Evolutionary conservation across 1,139 yeast species (phyloP), one percentile per base, ranked within the genome.

Genomic region (Kodamaea arcana): DNA sequence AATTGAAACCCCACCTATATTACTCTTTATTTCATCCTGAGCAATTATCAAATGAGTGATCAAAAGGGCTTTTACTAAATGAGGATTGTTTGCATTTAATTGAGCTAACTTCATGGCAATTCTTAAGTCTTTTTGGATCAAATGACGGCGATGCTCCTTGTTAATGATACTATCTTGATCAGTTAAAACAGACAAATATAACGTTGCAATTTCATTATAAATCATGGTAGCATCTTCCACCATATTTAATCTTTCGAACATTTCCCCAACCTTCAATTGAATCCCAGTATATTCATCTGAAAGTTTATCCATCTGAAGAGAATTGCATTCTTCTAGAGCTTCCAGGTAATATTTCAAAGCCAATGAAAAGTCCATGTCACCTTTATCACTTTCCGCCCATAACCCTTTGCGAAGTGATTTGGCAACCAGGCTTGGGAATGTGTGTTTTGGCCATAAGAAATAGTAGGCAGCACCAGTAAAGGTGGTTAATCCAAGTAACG

Each of bases 221-320:
- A 83, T 56, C 46, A 70, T 68, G 23, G 75, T 66, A 0, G 94
- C 94, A 39, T 82, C 86, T 14, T 74, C 73, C 27, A 56, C 44
- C 78, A 75, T 69, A 23, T 67, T 68, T 43, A 84, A 59, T 33
- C 80, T 63, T 51, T 84, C 94, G 54, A 79, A 85, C 87, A 87
- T 83, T 52, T 88, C 95, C 3, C 84, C 95, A 28, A 86, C 67
- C 51, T 88, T 86, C 52, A 90, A 65, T 51, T 87, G 94, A 39
- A 90, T 75, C 0, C 96, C 95, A 0, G 97, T 88, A 41, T 80
- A 83, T 48, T 80, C 84, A 46, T 83, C 86, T 34, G 76, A 66
- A 23, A 84, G 50, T 13, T 69, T 71, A 42, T 76, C 75, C 61
- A 86, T 54, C 0, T 58, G 61, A 31, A 70, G 56, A 23, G 59